phyloP scores from a whole-genome alignment of 139 green algal genomes.

The Choricystis sp. region DNA sequence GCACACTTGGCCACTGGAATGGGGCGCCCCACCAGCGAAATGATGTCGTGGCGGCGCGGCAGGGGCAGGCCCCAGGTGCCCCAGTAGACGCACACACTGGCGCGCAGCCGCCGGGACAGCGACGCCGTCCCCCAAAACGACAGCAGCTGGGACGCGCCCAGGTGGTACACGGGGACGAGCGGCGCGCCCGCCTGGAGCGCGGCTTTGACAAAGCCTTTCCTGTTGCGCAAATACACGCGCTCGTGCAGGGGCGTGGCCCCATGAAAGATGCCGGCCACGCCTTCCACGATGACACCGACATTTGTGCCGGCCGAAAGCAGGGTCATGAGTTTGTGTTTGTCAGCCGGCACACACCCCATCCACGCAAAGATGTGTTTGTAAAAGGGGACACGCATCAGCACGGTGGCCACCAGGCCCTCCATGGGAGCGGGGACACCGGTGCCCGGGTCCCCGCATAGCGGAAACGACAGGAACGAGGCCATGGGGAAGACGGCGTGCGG shows the following conservation, averaged over 20 bases:
- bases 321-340: background rate
- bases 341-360: background rate
- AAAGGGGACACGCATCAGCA: conserved; percentile 1
- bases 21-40: background rate
- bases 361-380: conserved; percentile 6
- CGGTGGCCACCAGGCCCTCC: conserved; percentile 1
- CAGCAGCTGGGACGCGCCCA: conserved; percentile 11
- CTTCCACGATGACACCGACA: background rate
- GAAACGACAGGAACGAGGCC: conserved; percentile 1
- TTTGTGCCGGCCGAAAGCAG: background rate
- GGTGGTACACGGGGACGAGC: conserved; percentile 15
- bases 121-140: background rate
- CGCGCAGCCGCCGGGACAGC: background rate
- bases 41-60: background rate
- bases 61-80: background rate
- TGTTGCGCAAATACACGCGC: conserved; percentile 2
- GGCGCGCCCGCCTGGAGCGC: conserved; percentile 10
- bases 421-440: conserved; percentile 2
- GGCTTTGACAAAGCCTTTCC: conserved; percentile 18
- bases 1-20: background rate
- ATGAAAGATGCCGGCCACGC: background rate
- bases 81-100: background rate
- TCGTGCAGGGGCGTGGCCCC: background rate
- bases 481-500: background rate
- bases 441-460: background rate